These are phyloP conservation scores for Aurifilum marmelostoma DNA, from an alignment of 2,329 filamentous ascomycete species.

Conservation along the genomic window DNA sequence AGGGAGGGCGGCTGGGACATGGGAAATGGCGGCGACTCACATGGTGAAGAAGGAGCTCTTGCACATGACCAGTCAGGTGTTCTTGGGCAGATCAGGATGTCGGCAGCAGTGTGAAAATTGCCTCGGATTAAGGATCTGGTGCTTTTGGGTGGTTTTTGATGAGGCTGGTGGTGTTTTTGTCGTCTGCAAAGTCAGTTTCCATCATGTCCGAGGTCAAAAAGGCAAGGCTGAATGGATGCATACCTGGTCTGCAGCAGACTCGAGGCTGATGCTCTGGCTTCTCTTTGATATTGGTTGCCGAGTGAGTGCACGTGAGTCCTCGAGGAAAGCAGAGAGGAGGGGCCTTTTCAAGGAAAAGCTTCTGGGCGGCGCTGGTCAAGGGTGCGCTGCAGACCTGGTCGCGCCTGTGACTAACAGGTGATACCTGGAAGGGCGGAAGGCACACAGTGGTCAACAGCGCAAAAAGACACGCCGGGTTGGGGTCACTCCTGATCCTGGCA, in stretches of 20 bases:
- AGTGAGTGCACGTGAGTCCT: conserved; percentile 20
- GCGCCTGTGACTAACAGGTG: conserved; percentile 13
- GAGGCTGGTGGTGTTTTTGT: conserved; percentile 3
- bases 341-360: conserved; percentile 18
- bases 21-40: conserved; percentile 25
- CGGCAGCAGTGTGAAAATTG: conserved; percentile 16
- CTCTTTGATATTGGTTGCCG: conserved; percentile 27
- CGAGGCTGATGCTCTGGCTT: conserved; percentile 18
- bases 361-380: conserved; percentile 9
- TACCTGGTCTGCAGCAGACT: conserved; percentile 19
- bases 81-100: conserved; percentile 4
- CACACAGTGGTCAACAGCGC: not conserved
- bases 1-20: not conserved
- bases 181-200: conserved; percentile 22
- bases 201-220: conserved; percentile 26
- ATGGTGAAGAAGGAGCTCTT: conserved; percentile 18
- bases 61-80: conserved; percentile 29
- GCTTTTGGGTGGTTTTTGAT: conserved; percentile 7
- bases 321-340: conserved; percentile 17
- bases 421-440: not conserved
- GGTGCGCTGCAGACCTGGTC: conserved; percentile 4
- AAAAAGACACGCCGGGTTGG: not conserved
- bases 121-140: conserved; percentile 22
- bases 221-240: conserved; percentile 23
- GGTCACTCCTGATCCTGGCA: conserved; percentile 12